Evolutionary conservation across 768 basidiomycete species (phyloP), one percentile per base, ranked within the genome.

Genomic region (Boletus rubescentipes): DNA sequence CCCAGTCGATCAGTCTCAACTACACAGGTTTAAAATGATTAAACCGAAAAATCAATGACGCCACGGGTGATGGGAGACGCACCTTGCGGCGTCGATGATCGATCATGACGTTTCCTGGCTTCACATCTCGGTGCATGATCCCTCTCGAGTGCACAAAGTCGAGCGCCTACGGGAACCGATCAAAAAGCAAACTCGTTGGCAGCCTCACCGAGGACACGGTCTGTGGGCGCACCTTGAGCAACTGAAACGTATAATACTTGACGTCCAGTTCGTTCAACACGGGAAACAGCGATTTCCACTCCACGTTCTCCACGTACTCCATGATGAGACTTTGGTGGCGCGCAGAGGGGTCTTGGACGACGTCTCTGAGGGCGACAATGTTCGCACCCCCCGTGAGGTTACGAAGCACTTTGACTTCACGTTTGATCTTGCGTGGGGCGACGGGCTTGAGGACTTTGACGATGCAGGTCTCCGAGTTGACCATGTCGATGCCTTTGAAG

Each of bases 381-480:
- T 88, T 89, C n/a, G 84, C 80, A 3, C 85, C 86, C 9, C 87
- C 86, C 9, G 82, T 79, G 26, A 89, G 66, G 67, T 87, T 86
- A 54, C 82, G 79, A 45, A 89, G 71, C 53, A 88, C 83, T 73
- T 88, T 87, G 70, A 89, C 83, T 69, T 89, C 87, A 30, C 86
- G 77, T 72, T 86, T 85, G 67, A 87, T 83, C 75, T 88, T 88
- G 77, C 80, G 69, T 76, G 63, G 53, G 36, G 71, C 84, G 38
- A 88, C 85, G 21, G 86, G 86, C 62, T 89, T 89, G 60, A 88
- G 74, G 5, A 88, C 85, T 66, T 89, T 89, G 72, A 89, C 79
- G 59, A 86, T 73, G 62, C 82, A 83, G 51, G 73, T 77, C 54
- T 81, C 79, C 32, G 72, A 72, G 59, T 77, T 80, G 57, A 75